Conservation (phyloP, 345 rosid species). For the Kernera saxatilis region DNA sequence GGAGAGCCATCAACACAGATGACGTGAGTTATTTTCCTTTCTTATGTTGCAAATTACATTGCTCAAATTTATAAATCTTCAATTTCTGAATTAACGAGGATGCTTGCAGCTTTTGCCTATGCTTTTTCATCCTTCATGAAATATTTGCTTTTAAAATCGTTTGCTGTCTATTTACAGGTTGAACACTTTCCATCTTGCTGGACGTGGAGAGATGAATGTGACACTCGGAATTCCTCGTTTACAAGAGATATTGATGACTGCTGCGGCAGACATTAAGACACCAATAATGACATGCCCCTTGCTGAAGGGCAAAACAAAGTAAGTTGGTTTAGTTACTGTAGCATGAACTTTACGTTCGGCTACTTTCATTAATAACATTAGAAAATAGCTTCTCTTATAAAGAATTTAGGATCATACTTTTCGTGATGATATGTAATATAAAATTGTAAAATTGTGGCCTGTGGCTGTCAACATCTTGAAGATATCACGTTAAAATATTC, state of each 20-base stretch:
- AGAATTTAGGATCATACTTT: not conserved
- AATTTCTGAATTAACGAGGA: not conserved
- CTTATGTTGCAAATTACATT: not conserved
- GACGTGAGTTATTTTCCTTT: conserved; percentile 63
- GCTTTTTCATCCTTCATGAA: not conserved
- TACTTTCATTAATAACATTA: not conserved
- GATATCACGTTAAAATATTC: not conserved
- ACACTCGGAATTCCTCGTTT: conserved; percentile 96
- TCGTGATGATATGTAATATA: not conserved
- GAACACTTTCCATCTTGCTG: conserved; percentile 99
- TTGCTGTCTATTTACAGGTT: conserved; percentile 43
- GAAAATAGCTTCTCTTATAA: not conserved
- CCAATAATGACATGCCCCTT: conserved; percentile 96
- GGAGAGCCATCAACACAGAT: conserved; percentile 99
- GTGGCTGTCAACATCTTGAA: not conserved
- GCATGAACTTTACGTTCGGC: not conserved
- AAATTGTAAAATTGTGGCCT: not conserved
- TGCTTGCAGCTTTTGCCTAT: not conserved
- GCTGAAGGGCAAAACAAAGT: conserved; percentile 57
- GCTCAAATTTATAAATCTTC: not conserved
- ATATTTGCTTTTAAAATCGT: not conserved
- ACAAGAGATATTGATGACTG: conserved; percentile 94
- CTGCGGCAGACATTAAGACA: conserved; percentile 71
- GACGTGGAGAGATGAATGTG: conserved; percentile 99
- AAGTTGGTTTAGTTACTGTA: conserved; percentile 30